A percentile compares a stretch with the other conserved stretches of the same genome.
phyloP scores from a whole-genome alignment of 768 basidiomycete species.

The Tephrocybe sp. region DNA sequence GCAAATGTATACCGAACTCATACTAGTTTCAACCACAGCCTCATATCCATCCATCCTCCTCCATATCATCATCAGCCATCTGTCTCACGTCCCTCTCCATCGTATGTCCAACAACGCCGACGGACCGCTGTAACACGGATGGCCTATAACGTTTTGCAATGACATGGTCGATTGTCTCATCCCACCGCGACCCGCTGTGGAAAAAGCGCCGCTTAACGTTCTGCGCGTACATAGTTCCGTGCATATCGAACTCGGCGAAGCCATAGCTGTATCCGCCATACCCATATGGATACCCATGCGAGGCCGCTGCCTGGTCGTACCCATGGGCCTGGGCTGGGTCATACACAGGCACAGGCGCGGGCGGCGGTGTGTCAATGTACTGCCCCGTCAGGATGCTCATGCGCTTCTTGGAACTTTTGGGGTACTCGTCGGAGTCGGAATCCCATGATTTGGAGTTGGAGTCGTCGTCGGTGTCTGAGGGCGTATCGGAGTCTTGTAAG shows the following conservation, averaged over 20 bases:
- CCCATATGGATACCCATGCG: slow-evolving; percentile 22
- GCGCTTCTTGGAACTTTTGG: slow-evolving; percentile 38
- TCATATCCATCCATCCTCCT: slow-evolving; percentile 27
- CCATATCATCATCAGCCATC: slow-evolving; percentile 14
- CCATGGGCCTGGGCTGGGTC: slow-evolving; percentile 20
- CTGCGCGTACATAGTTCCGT: slow-evolving; percentile 26
- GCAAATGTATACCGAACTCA: slow-evolving; percentile 1
- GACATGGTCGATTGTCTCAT: slow-evolving; percentile 25
- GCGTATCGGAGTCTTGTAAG: slow-evolving; percentile 47
- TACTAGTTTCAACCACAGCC: slow-evolving; percentile 4
- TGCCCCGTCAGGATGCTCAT: slow-evolving; percentile 70
- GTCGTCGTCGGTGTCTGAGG: slow-evolving; percentile 46
- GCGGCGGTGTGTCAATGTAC: slow-evolving; percentile 50
- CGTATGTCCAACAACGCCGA: slow-evolving; percentile 11
- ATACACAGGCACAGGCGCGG: too few relatives aligned
- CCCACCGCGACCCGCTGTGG: slow-evolving; percentile 40
- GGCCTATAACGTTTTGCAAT: slow-evolving; percentile 17
- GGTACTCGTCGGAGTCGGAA: slow-evolving; percentile 36
- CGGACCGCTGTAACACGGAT: slow-evolving; percentile 13
- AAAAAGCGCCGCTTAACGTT: slow-evolving; percentile 55
- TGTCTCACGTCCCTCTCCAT: slow-evolving; percentile 24
- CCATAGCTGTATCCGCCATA: slow-evolving; percentile 39
- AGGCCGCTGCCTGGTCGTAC: not conserved
- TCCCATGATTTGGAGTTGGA: slow-evolving; percentile 43
- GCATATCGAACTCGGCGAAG: slow-evolving; percentile 36